phyloP scores from a whole-genome alignment of 192 early-diverging fungal species.

The Coemansia sp. region DNA sequence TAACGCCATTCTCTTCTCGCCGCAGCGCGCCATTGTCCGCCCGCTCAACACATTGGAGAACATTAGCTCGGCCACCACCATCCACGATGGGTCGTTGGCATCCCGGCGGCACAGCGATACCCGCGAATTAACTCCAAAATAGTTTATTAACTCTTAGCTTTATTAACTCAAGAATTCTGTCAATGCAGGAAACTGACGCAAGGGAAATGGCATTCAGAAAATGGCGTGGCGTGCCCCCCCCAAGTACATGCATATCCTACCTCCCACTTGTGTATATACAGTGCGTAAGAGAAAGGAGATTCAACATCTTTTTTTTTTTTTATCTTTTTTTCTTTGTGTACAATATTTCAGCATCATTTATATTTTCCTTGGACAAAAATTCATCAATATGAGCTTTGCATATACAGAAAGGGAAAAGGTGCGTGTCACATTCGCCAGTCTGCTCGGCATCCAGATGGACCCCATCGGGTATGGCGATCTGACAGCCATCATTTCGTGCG shows the following conservation, averaged over 20 bases:
- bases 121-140: slow-evolving; percentile 18
- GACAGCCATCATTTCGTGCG: slow-evolving; percentile 15
- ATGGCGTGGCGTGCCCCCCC: not conserved
- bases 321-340: not conserved
- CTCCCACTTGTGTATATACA: too few species aligned
- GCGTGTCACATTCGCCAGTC: slow-evolving; percentile 26
- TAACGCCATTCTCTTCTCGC: slow-evolving; percentile 35
- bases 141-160: not conserved
- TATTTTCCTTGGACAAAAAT: not conserved
- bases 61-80: slow-evolving; percentile 41
- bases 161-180: not conserved
- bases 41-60: slow-evolving; percentile 26
- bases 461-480: slow-evolving; percentile 40
- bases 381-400: slow-evolving; percentile 29
- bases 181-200: not conserved
- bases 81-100: slow-evolving; percentile 25
- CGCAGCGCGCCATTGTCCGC: slow-evolving; percentile 6
- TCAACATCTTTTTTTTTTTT: not conserved
- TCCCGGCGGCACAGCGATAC: slow-evolving; percentile 18
- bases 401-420: slow-evolving; percentile 30
- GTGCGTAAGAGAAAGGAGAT: not conserved
- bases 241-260: not conserved
- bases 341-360: not conserved
- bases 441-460: slow-evolving; percentile 30
- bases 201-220: slow-evolving; percentile 5